Base-by-base conservation (phyloP, 2,329 filamentous ascomycete genomes). In the Colletotrichum theobromicola region DNA sequence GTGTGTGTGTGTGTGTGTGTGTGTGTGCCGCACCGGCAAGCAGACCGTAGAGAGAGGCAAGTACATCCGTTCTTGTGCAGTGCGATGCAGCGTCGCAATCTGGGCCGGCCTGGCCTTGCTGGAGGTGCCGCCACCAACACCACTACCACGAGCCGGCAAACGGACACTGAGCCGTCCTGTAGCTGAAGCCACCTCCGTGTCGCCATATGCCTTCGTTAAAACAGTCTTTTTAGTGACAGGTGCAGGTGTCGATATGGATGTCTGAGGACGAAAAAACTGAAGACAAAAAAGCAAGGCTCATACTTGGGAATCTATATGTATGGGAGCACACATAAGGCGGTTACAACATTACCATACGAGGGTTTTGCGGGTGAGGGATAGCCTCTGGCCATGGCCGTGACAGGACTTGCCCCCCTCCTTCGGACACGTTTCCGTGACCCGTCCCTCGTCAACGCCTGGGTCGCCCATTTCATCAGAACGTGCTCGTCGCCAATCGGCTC, bases 401-500 rank as follows among this genome's bases (percentile, higher is more conserved):
- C 42, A 46, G 10, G 42, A 50, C 42, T 7, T 50, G 42, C n/a
- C 42, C n/a, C 42, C 42, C 42, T 50, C 50, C 42, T 35, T 61
- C 61, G 65, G 53, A 24, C 46, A 60, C 62, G 30, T 50, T 67
- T 75, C 60, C 62, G 34, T 53, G 30, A 42, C 61, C 71, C 28
- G 71, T 61, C 30, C 55, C 42, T 60, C 72, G 63, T 57, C 13
- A 67, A 60, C 57, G 62, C 53, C 58, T 28, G 26, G 66, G 35
- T 61, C 42, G 21, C 37, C 53, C 46, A 32, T 12, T 61, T 30
- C 60, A 67, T 80, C 86, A 98, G 84, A 98, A 98, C 21, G 96
- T 98, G 87, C 96, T 98, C 78, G 95, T 94, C 62, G 96, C 97
- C 86, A 99, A 87, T 81, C 97, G 91, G 85, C 95, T 98, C 42